These are phyloP conservation scores for Nitzschia palea DNA, from an alignment of 108 stramenopile genomes.

Conservation along the genomic window DNA sequence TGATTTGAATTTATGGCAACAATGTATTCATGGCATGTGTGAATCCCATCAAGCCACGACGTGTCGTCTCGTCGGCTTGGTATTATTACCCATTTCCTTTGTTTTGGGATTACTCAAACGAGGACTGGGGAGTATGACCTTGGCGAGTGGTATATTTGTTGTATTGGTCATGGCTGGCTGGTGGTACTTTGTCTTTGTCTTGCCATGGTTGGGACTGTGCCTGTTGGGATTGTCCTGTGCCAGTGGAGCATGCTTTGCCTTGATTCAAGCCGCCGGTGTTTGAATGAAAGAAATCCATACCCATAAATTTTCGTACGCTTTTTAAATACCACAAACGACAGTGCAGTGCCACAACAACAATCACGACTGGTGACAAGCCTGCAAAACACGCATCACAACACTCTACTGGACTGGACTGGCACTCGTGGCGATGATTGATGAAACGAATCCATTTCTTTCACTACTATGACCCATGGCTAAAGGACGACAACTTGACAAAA, in stretches of 20 bases:
- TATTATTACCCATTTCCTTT: conserved; percentile 52
- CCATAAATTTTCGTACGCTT: no score
- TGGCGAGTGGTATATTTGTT: conserved; percentile 36
- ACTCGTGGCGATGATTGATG: no score
- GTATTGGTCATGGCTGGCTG: conserved; percentile 26
- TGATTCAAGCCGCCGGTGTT: conserved; percentile 82
- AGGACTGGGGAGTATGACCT: conserved; percentile 25
- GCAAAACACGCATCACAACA: no score
- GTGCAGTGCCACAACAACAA: neutral
- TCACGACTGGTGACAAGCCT: neutral
- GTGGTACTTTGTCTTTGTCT: conserved; percentile 69
- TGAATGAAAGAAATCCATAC: no score
- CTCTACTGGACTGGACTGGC: no score
- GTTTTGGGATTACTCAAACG: conserved; percentile 16
- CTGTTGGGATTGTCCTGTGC: conserved; percentile 46
- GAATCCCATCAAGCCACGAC: conserved; percentile 75
- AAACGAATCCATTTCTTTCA: no score
- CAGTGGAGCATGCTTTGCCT: conserved; percentile 73
- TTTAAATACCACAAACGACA: no score
- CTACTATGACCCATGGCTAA: no score
- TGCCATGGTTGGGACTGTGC: conserved; percentile 56
- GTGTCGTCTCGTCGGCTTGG: conserved; percentile 68
- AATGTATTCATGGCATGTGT: conserved; percentile 45
- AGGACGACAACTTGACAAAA: no score
- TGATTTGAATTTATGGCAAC: conserved; percentile 45